Base-by-base conservation (phyloP, 2,329 filamentous ascomycete genomes). In the Fusarium sambucinum region DNA sequence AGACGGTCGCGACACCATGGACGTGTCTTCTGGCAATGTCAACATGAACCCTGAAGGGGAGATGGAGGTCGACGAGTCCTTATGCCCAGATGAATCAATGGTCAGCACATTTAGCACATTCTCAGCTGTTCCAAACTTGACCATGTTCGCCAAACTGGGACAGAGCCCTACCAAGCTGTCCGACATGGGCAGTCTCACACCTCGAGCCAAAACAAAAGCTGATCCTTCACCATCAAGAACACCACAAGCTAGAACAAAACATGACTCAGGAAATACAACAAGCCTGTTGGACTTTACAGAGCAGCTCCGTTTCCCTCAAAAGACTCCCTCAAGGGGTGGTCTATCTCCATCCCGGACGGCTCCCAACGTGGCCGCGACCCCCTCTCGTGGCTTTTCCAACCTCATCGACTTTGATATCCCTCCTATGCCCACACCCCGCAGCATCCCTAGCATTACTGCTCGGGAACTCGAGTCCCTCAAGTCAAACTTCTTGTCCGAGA, bases 391-490 rank as follows among this genome's bases (percentile, higher is more conserved):
- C 21, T 89, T 92, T 70, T 84, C 89, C 33, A 92, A 91, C 74
- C 86, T 96, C 42, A 87, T 89, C n/a, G 85, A 87, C 68, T 84
- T 90, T 74, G 96, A 98, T 74, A 91, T 98, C 12, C 94, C 94
- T n/a, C 93, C 95, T 1, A 89, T 94, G 71, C 94, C 95, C 3
- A 98, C 96, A 1, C 96, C 96, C 16, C 90, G 95, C 65, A 97
- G 93, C 56, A 87, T 98, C 37, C 96, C 96, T 1, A 93, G 91
- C 11, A 91, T 98, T 71, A 97, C 94, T 3, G 92, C 96, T 3
- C 89, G 96, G 33, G 96, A 99, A 80, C 84, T 98, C 4, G 96
- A 99, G 77, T 92, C 92, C 16, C 85, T 98, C 63, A 98, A 98
- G 78, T 97, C 94, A 0, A 87, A 87, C 25, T 96, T 97, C 73